phyloP scores from a whole-genome alignment of 805 yeast species.

The Henningerozyma blattae region DNA sequence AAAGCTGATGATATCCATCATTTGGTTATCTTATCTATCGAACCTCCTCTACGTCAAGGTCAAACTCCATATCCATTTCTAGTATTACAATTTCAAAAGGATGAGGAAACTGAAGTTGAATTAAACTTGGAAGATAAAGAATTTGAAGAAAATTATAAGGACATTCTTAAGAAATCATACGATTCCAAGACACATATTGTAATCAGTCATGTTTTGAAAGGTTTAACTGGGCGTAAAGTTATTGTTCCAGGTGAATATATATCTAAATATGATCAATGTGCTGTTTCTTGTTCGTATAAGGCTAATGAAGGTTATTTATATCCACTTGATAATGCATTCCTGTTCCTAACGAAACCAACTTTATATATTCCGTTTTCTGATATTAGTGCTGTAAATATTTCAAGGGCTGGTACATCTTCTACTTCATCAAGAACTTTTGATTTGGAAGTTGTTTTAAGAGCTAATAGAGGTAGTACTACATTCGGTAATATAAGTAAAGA shows the following conservation, averaged over 20 bases:
- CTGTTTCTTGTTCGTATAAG: conserved; percentile 82
- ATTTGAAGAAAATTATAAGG: conserved; percentile 62
- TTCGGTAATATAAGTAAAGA: conserved; percentile 85
- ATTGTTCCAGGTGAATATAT: conserved; percentile 74
- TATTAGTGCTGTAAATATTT: conserved; percentile 62
- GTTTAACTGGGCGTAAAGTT: conserved; percentile 77
- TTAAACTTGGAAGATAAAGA: conserved; percentile 77
- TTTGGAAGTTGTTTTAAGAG: conserved; percentile 61
- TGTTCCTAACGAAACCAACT: conserved; percentile 90
- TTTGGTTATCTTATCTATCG: conserved; percentile 77
- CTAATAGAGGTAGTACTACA: conserved; percentile 56
- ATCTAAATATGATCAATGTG: conserved; percentile 69
- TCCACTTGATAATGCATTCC: conserved; percentile 82
- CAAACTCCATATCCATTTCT: conserved; percentile 92
- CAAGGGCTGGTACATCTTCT: conserved; percentile 76
- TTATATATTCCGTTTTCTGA: conserved; percentile 82
- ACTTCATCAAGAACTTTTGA: conserved; percentile 84
- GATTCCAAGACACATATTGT: conserved; percentile 82
- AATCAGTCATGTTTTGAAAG: conserved; percentile 77
- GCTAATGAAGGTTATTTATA: conserved; percentile 92
- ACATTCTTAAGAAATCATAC: conserved; percentile 57
- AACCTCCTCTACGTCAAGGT: conserved; percentile 96
- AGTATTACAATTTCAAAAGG: conserved; percentile 78
- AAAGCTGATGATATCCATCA: conserved; percentile 91
- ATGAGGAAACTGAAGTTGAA: conserved; percentile 86